phyloP scores from a whole-genome alignment of 306 rosid species.

The Cicer yamashitae region DNA sequence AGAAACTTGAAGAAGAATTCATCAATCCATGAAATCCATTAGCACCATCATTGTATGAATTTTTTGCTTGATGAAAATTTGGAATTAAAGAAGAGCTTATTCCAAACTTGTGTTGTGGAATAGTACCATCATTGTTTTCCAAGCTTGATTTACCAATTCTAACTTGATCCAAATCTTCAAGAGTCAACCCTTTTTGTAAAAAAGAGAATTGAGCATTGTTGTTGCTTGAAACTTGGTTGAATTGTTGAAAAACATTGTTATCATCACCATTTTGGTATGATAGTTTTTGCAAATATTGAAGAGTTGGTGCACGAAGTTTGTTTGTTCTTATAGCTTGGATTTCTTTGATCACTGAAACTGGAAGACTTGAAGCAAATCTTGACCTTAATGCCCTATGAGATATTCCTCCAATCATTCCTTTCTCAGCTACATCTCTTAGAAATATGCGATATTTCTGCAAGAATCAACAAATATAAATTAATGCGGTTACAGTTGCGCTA shows the following conservation, averaged over 20 bases:
- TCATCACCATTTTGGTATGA: background rate
- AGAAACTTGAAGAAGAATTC: conserved; percentile 26
- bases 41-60: background rate
- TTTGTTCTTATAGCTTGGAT: background rate
- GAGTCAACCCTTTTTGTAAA: background rate
- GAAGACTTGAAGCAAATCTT: conserved; percentile 53
- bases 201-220: background rate
- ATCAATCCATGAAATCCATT: conserved; percentile 1
- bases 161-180: conserved; percentile 22
- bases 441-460: conserved; percentile 70
- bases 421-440: conserved; percentile 51
- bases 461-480: no score
- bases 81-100: background rate
- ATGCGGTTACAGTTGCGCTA: no score
- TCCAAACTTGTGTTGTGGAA: conserved; percentile 14
- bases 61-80: background rate
- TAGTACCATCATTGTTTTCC: background rate
- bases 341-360: conserved; percentile 18
- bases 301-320: background rate
- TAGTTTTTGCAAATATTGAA: background rate
- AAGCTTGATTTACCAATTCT: conserved; percentile 4
- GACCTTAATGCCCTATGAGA: conserved; percentile 50
- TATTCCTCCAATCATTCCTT: conserved; percentile 44
- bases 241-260: background rate
- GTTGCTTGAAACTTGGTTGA: background rate